A percentile compares a stretch with the other conserved stretches of the same genome.
Conservation (phyloP, 106 monocot genomes). For the Dendrobium nobile region DNA sequence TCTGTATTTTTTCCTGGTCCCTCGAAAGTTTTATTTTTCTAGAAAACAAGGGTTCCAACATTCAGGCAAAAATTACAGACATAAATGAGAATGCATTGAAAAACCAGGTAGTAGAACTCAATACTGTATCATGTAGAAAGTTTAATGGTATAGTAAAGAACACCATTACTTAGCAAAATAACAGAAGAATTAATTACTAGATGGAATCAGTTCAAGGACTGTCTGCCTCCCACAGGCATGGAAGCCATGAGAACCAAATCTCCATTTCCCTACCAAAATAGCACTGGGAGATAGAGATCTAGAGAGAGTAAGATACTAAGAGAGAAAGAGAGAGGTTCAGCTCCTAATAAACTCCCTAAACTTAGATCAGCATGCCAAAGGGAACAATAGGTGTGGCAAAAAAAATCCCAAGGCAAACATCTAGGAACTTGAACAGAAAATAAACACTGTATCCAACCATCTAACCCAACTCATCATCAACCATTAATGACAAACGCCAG, state of each 20-base stretch:
- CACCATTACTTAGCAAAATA: neutral
- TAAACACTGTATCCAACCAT: constrained; percentile 1
- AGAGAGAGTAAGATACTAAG: neutral
- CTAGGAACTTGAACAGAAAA: neutral
- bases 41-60: neutral
- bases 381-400: neutral
- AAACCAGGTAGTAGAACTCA: neutral
- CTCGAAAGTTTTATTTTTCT: neutral
- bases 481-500: neutral
- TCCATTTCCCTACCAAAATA: neutral
- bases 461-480: constrained; percentile 2
- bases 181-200: neutral
- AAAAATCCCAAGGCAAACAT: constrained; percentile 1
- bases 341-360: constrained; percentile 4
- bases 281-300: neutral
- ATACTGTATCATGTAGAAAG: neutral
- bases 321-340: neutral
- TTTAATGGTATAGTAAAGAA: neutral
- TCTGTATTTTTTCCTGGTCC: neutral
- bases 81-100: neutral
- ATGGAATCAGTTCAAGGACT: constrained; percentile 1
- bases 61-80: neutral
- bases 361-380: constrained; percentile 2
- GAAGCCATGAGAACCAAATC: neutral
- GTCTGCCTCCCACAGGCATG: neutral